Conservation (phyloP, 306 rosid genomes). For the Pyrus communis region DNA sequence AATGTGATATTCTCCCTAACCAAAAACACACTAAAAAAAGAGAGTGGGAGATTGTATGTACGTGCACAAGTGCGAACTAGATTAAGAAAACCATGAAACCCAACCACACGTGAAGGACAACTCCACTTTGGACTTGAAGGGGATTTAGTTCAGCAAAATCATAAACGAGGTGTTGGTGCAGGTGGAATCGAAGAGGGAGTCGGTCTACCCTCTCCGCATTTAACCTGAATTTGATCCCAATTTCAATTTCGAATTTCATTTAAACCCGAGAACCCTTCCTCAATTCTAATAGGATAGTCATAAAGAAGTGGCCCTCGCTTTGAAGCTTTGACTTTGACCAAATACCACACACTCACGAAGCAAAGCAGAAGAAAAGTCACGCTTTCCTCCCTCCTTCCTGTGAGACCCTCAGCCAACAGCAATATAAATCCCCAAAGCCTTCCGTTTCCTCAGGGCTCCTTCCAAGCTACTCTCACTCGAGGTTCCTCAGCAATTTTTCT, state of each 20-base stretch:
- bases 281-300: not conserved
- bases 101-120: not conserved
- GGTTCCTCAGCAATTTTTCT: too few species aligned
- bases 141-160: not conserved
- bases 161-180: not conserved
- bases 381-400: constrained; percentile 56
- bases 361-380: constrained; percentile 74
- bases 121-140: not conserved
- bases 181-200: not conserved
- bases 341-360: not conserved
- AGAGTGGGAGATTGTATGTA: not conserved
- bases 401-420: constrained; percentile 1
- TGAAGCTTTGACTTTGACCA: constrained; percentile 93
- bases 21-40: not conserved
- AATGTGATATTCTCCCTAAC: not conserved
- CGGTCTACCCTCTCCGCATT: not conserved
- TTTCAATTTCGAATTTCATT: constrained; percentile 24
- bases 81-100: not conserved
- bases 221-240: not conserved
- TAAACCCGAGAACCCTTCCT: not conserved
- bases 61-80: not conserved
- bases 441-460: constrained; percentile 14
- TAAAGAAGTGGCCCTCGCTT: not conserved
- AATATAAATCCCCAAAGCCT: constrained; percentile 9
- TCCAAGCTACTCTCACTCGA: too few species aligned